Base-by-base conservation (phyloP, 2,329 filamentous ascomycete genomes). In the Dactylellina drechsleri region DNA sequence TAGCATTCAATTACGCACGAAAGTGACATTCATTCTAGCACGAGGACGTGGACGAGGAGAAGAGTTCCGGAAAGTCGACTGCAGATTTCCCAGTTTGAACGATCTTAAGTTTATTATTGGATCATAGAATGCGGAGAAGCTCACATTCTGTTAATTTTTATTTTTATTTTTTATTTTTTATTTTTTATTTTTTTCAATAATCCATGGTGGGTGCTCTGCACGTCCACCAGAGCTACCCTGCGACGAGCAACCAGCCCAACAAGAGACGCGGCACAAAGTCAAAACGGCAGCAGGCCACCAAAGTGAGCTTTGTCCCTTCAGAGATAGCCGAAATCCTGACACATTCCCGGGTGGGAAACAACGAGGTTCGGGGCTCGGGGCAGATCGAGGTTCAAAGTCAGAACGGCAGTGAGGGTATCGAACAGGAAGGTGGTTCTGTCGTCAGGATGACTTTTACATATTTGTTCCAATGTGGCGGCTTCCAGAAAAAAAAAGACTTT, bases 381-480 rank as follows among this genome's bases (percentile, higher is more conserved):
- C 59, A 52, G 62, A 67, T 56, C 70, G 70, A 74, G 70, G 70
- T 66, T 74, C 70, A 45, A 62, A 43, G 62, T 66, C 62, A 62
- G 68, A 66, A 73, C 68, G 68, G 68, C 16, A 66, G 60, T 67
- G 70, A 74, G 62, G 70, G 56, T 58, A 50, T 74, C 50, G 70
- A 74, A 74, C 56, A 66, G 70, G 70, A 74, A 74, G 70, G 70
- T 66, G 62, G 56, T 74, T 62, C 70, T 74, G 70, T 65, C 70
- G 62, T 56, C 62, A 31, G 59, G 50, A 54, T 40, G 47, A 43
- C 16, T 23, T 49, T 45, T 52, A 43, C 16, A 43, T 56, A 36
- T 36, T 36, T 7, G 31, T 36, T 36, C 31, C 31, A 10, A 36
- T 59, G 23, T 66, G 60, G 61, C 61, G 54, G 61, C 68, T 73